Percentiles rank a stretch among this genome's conserved stretches.
Conservation (phyloP, 2,329 filamentous ascomycete genomes). For the Diaporthe vexans region DNA sequence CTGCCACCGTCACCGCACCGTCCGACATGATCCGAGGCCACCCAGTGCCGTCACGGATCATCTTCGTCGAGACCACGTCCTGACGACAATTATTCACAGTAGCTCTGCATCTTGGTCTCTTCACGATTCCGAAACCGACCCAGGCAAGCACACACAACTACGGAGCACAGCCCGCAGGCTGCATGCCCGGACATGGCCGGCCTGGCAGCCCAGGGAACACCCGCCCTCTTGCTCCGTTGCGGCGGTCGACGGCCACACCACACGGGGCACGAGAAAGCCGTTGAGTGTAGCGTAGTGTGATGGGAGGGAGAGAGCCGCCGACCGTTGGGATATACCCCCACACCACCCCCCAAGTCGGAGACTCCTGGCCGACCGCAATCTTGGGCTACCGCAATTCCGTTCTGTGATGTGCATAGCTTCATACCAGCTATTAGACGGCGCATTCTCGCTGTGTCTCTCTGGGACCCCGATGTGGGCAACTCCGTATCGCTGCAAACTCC, state of each 20-base stretch:
- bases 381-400: background rate
- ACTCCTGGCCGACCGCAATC: slow-evolving; percentile 1
- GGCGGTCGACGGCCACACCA: slow-evolving; percentile 20
- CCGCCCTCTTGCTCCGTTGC: slow-evolving; percentile 25
- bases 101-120: slow-evolving; percentile 14
- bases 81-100: background rate
- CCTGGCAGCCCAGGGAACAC: slow-evolving; percentile 6
- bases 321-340: slow-evolving; percentile 20
- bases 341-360: background rate
- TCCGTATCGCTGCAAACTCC: background rate
- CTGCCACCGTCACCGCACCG: slow-evolving; percentile 23
- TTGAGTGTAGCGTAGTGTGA: background rate
- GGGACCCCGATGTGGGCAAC: background rate
- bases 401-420: background rate
- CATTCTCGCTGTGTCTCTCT: slow-evolving; percentile 1
- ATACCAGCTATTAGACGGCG: slow-evolving; percentile 1
- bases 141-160: background rate
- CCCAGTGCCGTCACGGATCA: slow-evolving; percentile 22
- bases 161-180: slow-evolving; percentile 16
- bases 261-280: slow-evolving; percentile 17
- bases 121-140: slow-evolving; percentile 32
- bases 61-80: slow-evolving; percentile 16
- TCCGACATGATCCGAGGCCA: slow-evolving; percentile 38
- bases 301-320: background rate
- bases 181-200: slow-evolving; percentile 32